Percentiles rank a stretch among this genome's conserved stretches.
phyloP scores from a whole-genome alignment of 192 early-diverging fungal species.

The Linnemannia exigua region DNA sequence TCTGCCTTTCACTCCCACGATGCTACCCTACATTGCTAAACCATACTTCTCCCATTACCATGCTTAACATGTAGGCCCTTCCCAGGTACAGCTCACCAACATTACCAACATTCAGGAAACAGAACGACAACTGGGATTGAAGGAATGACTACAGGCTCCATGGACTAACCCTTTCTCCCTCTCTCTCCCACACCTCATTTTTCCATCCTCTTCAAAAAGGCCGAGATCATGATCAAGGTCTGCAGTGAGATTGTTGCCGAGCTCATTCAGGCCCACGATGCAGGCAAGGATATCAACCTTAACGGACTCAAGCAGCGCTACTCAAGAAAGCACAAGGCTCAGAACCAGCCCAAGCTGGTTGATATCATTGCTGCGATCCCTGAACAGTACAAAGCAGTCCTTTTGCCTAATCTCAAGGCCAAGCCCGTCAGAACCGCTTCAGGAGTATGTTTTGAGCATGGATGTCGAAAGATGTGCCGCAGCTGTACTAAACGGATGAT shows the following conservation, averaged over 20 bases:
- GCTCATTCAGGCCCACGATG: conserved; percentile 78
- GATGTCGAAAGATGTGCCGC: background rate
- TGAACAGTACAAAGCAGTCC: conserved; percentile 86
- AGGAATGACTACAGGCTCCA: background rate
- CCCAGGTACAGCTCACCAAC: conserved; percentile 33
- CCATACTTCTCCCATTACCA: background rate
- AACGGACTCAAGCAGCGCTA: conserved; percentile 87
- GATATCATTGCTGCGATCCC: conserved; percentile 99
- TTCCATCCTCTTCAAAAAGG: conserved; percentile 56
- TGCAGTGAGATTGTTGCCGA: conserved; percentile 94
- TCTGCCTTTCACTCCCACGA: background rate
- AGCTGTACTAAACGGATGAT: background rate
- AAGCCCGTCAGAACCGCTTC: conserved; percentile 97
- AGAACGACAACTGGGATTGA: background rate
- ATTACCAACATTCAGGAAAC: background rate
- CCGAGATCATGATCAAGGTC: conserved; percentile 87
- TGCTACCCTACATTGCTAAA: background rate
- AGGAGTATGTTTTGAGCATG: conserved; percentile 69
- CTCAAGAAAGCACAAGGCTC: conserved; percentile 80
- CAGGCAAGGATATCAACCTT: conserved; percentile 85
- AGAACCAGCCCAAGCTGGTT: conserved; percentile 92
- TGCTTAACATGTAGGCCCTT: conserved; percentile 19
- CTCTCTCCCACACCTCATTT: background rate
- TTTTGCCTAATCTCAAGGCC: conserved; percentile 91
- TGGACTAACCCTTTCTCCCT: background rate